phyloP scores from a whole-genome alignment of 2,329 filamentous ascomycete genomes.

The Colletotrichum lindemuthianum region DNA sequence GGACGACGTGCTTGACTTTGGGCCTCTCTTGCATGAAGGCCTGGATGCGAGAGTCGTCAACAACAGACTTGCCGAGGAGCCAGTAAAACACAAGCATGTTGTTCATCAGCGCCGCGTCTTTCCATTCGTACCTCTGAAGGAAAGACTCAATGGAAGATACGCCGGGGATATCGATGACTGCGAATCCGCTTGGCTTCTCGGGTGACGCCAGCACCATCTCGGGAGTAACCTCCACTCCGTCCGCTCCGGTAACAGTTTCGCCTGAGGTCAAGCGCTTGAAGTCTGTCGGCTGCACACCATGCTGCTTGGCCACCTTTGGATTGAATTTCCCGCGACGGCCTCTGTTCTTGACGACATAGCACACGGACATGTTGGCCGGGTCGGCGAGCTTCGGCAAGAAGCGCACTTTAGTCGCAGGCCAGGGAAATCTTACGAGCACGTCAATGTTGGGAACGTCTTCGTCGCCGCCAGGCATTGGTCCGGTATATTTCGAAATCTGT shows the following conservation, averaged over 20 bases:
- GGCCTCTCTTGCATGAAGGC: slow-evolving; percentile 74
- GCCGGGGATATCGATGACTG: slow-evolving; percentile 82
- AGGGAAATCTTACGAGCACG: slow-evolving; percentile 79
- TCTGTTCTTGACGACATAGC: slow-evolving; percentile 85
- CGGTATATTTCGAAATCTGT: slow-evolving; percentile 74
- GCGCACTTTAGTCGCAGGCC: slow-evolving; percentile 75
- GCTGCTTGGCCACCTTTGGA: slow-evolving; percentile 66
- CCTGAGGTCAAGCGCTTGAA: slow-evolving; percentile 72
- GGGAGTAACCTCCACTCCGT: slow-evolving; percentile 78
- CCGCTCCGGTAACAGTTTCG: slow-evolving; percentile 67
- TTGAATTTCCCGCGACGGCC: slow-evolving; percentile 85
- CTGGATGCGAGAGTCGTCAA: slow-evolving; percentile 69
- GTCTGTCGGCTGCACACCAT: slow-evolving; percentile 69
- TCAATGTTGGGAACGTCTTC: slow-evolving; percentile 68
- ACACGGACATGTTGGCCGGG: slow-evolving; percentile 76
- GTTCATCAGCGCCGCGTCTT: slow-evolving; percentile 69
- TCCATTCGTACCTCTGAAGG: slow-evolving; percentile 78
- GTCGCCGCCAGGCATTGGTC: slow-evolving; percentile 68
- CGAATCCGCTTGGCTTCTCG: slow-evolving; percentile 76
- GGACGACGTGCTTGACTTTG: slow-evolving; percentile 78
- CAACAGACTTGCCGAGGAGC: slow-evolving; percentile 78
- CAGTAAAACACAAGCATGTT: slow-evolving; percentile 79
- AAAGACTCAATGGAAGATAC: slow-evolving; percentile 75
- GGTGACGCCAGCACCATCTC: slow-evolving; percentile 84
- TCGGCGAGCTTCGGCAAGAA: slow-evolving; percentile 72